Evolutionary conservation across 2,329 filamentous ascomycete species (phyloP).

Genomic region (Nannizziopsis barbatae): DNA sequence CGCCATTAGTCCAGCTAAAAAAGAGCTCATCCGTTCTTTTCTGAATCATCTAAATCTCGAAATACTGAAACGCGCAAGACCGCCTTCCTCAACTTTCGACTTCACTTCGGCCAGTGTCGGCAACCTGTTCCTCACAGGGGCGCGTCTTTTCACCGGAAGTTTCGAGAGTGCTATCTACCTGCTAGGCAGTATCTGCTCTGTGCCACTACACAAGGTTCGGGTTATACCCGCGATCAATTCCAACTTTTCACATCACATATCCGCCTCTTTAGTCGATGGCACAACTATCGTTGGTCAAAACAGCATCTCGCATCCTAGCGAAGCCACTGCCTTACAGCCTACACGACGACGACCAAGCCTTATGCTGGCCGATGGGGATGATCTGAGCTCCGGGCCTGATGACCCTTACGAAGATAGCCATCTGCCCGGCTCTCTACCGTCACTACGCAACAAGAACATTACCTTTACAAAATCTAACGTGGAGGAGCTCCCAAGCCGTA

Average conservation of each 20-base stretch:
- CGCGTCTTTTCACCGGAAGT: slow-evolving; percentile 78
- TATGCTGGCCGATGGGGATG: slow-evolving; percentile 25
- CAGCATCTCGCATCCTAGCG: slow-evolving; percentile 74
- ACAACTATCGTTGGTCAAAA: slow-evolving; percentile 81
- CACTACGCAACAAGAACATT: slow-evolving; percentile 69
- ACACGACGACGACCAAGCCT: slow-evolving; percentile 25
- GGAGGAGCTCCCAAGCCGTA: slow-evolving; percentile 66
- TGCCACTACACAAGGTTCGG: slow-evolving; percentile 57
- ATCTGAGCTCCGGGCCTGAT: slow-evolving; percentile 24
- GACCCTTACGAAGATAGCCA: slow-evolving; percentile 34
- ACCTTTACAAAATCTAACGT: slow-evolving; percentile 69
- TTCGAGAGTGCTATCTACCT: slow-evolving; percentile 91
- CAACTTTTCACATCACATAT: slow-evolving; percentile 92
- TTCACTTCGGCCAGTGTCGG: slow-evolving; percentile 66
- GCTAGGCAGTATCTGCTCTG: slow-evolving; percentile 72
- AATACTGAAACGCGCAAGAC: slow-evolving; percentile 63
- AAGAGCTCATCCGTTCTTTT: slow-evolving; percentile 65
- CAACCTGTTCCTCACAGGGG: slow-evolving; percentile 72
- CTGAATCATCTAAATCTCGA: slow-evolving; percentile 68
- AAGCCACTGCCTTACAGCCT: slow-evolving; percentile 44
- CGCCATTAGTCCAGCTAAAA: slow-evolving; percentile 57
- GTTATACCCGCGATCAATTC: slow-evolving; percentile 88
- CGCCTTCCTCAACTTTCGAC: slow-evolving; percentile 59
- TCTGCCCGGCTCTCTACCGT: slow-evolving; percentile 57
- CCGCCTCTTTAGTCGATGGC: slow-evolving; percentile 65